Evolutionary conservation across 768 basidiomycete species (phyloP), one percentile per base, ranked within the genome.

Genomic region (Boletus pseudopeckii): DNA sequence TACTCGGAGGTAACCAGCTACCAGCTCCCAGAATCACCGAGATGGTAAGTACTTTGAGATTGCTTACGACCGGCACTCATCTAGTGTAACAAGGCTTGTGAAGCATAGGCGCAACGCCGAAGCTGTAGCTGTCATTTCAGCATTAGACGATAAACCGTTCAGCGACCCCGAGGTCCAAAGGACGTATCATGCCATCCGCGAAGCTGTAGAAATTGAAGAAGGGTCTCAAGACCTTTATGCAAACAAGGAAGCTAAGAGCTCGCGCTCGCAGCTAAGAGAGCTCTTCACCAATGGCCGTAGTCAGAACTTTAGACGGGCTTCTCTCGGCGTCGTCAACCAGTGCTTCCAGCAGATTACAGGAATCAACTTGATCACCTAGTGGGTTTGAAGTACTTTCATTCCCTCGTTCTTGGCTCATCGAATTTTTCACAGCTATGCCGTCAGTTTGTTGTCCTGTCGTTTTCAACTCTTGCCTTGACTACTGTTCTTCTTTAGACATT

Each of bases 341-440:
- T 81, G 81, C 63, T 85, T 85, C 72, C 83, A 86, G 64, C 85
- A 86, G 71, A 83, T 86, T 30, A 80, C 81, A 6, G 84, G 84
- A 7, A 83, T 84, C 67, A 85, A 83, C 63, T 64, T 86, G 53
- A 84, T 86, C 64, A 84, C 81, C 2, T 86, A 83, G 71, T 81
- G 69, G 47, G 80, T 75, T 26, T 64, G 62, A 54, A 47, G 60
- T 62, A 33, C 33, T 18, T 41, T 40, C 11, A 1, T 34, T 17
- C n/a, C 1, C 37, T 47, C 34, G 5, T 45, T 55, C 66, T 24
- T 72, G 66, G 5, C 42, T 60, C 53, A 64, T 40, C 6, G 6
- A 2, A 8, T n/a, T 18, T 15, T 36, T 40, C 24, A n/a, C 22
- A 69, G 73, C 41, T 71, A 70, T 36, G 62, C 78, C 10, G 67